Percentiles rank a stretch among this genome's conserved stretches.
These are phyloP conservation scores for Fusarium globosum DNA, from an alignment of 2,329 filamentous ascomycete species.

Conservation along the genomic window DNA sequence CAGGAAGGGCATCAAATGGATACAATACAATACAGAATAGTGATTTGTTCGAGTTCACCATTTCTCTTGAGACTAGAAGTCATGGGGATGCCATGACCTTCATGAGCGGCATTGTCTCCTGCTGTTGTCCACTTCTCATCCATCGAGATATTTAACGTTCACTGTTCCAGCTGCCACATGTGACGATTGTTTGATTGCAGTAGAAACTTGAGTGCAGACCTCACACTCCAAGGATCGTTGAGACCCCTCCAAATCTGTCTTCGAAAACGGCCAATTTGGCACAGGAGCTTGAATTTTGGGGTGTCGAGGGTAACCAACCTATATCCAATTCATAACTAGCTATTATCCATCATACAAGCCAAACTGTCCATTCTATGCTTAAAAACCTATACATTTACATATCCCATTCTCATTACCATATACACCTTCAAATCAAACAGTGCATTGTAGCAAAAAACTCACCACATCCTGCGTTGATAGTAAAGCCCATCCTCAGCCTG, in stretches of 20 bases:
- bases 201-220: too few relatives aligned
- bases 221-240: background rate
- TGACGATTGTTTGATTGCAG: background rate
- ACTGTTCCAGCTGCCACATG: background rate
- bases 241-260: fast-evolving
- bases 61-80: background rate
- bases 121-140: background rate
- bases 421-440: constrained; percentile 1
- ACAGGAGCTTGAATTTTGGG: background rate
- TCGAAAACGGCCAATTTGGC: background rate
- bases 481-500: constrained; percentile 59
- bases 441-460: constrained; percentile 2
- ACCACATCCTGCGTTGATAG: constrained; percentile 68
- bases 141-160: background rate
- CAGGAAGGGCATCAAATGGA: background rate
- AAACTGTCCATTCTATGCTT: constrained; percentile 8
- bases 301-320: background rate
- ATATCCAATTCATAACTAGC: background rate
- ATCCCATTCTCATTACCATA: constrained; percentile 20
- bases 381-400: background rate
- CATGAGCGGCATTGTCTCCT: background rate
- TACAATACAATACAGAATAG: background rate
- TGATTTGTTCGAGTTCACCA: background rate
- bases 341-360: background rate
- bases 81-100: background rate